Evolutionary conservation across 2,329 filamentous ascomycete species (phyloP).

Genomic region (Incumbomyces lentus): DNA sequence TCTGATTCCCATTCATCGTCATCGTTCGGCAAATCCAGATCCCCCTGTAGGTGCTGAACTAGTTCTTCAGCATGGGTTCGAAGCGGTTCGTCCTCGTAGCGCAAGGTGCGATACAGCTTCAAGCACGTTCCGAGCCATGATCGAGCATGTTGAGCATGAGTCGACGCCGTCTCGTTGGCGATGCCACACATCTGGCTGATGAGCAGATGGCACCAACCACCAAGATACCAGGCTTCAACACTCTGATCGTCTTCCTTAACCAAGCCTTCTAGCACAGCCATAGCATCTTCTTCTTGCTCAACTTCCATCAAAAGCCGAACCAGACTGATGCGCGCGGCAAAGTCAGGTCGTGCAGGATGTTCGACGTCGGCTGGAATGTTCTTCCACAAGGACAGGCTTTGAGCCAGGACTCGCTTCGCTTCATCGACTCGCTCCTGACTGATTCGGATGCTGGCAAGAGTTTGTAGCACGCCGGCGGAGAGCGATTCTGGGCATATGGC

Average conservation of each 20-base stretch:
- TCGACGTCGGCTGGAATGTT: constrained; percentile 56
- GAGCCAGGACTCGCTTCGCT: constrained; percentile 63
- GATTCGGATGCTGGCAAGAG: constrained; percentile 83
- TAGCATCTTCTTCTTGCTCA: constrained; percentile 71
- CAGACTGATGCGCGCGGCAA: constrained; percentile 73
- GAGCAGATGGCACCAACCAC: constrained; percentile 84
- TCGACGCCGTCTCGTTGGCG: constrained; percentile 26
- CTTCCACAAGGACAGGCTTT: constrained; percentile 76
- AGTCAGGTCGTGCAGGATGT: constrained; percentile 68
- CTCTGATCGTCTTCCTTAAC: constrained; percentile 85
- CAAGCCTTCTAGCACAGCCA: constrained; percentile 73
- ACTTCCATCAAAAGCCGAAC: constrained; percentile 82
- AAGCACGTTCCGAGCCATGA: constrained; percentile 70
- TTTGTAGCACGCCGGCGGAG: constrained; percentile 84
- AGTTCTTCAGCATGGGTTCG: constrained; percentile 35
- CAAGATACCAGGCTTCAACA: constrained; percentile 93
- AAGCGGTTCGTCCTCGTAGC: constrained; percentile 54
- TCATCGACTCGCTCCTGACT: constrained; percentile 74
- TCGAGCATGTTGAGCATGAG: constrained; percentile 46
- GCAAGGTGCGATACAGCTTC: constrained; percentile 63
- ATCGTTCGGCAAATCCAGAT: constrained; percentile 52
- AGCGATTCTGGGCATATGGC: constrained; percentile 59
- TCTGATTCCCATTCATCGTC: constrained; percentile 46
- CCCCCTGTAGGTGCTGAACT: constrained; percentile 47
- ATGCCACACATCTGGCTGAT: constrained; percentile 39